Evolutionary conservation across 1,139 yeast species (phyloP).

Genomic region (Suhomyces choctaworum): DNA sequence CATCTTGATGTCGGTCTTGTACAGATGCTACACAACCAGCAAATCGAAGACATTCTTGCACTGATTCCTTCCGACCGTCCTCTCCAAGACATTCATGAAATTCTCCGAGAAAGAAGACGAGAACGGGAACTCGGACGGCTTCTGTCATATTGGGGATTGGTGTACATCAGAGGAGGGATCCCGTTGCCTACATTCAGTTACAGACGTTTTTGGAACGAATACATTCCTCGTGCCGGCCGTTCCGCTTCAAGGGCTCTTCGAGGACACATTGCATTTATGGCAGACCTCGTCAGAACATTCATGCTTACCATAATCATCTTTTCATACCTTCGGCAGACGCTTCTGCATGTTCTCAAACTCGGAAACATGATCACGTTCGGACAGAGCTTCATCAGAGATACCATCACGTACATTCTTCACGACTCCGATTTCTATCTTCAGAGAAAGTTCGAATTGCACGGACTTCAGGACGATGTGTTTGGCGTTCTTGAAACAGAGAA

Average conservation of each 20-base stretch:
- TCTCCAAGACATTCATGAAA: constrained; percentile 17
- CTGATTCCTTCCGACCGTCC: constrained; percentile 19
- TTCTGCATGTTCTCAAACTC: constrained; percentile 23
- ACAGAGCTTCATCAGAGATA: constrained; percentile 29
- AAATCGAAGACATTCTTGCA: constrained; percentile 17
- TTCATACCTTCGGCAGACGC: constrained; percentile 20
- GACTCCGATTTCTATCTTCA: constrained; percentile 16
- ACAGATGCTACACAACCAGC: constrained; percentile 17
- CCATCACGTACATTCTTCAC: constrained; percentile 28
- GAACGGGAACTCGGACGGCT: constrained; percentile 7
- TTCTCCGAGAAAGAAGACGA: constrained; percentile 7
- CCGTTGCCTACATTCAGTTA: constrained; percentile 34
- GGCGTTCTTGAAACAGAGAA: constrained; percentile 10
- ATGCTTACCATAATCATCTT: constrained; percentile 24
- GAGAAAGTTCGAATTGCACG: constrained; percentile 15
- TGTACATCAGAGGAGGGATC: constrained; percentile 16
- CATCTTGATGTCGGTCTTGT: constrained; percentile 25
- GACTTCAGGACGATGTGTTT: constrained; percentile 16
- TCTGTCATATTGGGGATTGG: constrained; percentile 20
- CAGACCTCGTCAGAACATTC: constrained; percentile 20
- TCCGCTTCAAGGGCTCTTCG: background rate
- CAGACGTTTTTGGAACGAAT: constrained; percentile 26
- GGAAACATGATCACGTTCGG: constrained; percentile 37
- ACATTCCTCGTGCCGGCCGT: constrained; percentile 9
- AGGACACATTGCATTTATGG: constrained; percentile 9